These are phyloP conservation scores for Suillus fuscotomentosus DNA, from an alignment of 768 basidiomycete species.

Conservation along the genomic window DNA sequence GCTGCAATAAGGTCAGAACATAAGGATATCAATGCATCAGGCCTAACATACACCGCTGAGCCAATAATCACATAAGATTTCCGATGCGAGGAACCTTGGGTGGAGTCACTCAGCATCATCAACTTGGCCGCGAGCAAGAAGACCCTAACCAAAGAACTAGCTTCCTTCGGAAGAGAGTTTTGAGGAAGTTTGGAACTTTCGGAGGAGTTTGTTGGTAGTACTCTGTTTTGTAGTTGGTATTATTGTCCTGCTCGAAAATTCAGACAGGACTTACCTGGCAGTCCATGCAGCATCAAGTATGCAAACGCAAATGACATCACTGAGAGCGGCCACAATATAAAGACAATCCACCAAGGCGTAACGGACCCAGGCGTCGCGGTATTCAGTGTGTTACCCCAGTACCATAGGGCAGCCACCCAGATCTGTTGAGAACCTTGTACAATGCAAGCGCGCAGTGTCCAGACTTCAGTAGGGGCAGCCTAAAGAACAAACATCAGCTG, in stretches of 20 bases:
- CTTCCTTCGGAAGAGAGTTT: conserved; percentile 85
- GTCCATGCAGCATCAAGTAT: conserved; percentile 81
- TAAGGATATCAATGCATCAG: background rate
- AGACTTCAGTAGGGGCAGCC: conserved; percentile 94
- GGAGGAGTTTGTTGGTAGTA: conserved; percentile 93
- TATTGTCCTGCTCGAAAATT: background rate
- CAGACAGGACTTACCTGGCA: conserved; percentile 61
- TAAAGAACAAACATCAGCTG: conserved; percentile 26
- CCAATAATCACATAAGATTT: conserved; percentile 92
- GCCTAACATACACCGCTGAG: conserved; percentile 67
- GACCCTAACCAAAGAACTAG: conserved; percentile 74
- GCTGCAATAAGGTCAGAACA: conserved; percentile 40
- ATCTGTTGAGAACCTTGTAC: conserved; percentile 96
- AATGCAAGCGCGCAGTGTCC: conserved; percentile 87
- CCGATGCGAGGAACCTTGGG: conserved; percentile 78
- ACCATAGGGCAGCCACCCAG: conserved; percentile 95
- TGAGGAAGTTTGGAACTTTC: conserved; percentile 90
- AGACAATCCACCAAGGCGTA: conserved; percentile 83
- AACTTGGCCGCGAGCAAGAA: background rate
- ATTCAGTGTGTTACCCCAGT: conserved; percentile 87
- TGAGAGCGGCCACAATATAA: conserved; percentile 80
- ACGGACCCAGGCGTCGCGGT: conserved; percentile 46
- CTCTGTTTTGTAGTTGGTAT: conserved; percentile 41
- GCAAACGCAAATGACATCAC: conserved; percentile 73
- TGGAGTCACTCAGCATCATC: background rate